Percentiles rank a stretch among this genome's conserved stretches.
Conservation (phyloP, 129 eudicot species). For the Calendula officinalis region DNA sequence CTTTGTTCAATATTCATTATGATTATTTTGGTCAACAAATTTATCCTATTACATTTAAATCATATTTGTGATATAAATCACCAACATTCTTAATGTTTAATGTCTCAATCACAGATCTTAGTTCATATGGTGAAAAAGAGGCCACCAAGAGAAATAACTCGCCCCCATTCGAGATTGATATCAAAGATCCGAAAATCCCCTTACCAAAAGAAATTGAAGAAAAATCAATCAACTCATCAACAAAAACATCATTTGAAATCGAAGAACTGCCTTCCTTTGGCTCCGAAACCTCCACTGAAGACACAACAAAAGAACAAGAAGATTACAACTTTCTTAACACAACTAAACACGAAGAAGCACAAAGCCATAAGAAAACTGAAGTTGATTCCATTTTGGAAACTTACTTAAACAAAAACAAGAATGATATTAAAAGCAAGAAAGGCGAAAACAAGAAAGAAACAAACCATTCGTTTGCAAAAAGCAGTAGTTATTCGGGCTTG, state of each 20-base stretch:
- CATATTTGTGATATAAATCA: too few relatives aligned
- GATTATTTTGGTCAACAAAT: too few relatives aligned
- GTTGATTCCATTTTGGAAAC: slow-evolving; percentile 25
- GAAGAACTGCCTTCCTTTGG: slow-evolving; percentile 46
- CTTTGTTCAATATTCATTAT: too few relatives aligned
- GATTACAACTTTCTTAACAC: slow-evolving; percentile 24
- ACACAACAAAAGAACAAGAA: slow-evolving; percentile 38
- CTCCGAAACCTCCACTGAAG: slow-evolving; percentile 51
- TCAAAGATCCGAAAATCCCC: slow-evolving; percentile 16
- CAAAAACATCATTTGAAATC: slow-evolving; percentile 44
- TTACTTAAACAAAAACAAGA: slow-evolving; percentile 25
- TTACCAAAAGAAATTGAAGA: slow-evolving; percentile 20
- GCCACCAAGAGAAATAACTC: slow-evolving; percentile 23
- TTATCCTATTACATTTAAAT: too few relatives aligned
- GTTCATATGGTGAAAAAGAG: slow-evolving; percentile 27
- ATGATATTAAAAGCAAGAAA: slow-evolving; percentile 32
- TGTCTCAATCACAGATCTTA: slow-evolving; percentile 21
- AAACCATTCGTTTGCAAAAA: slow-evolving; percentile 34
- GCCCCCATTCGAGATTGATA: slow-evolving; percentile 22
- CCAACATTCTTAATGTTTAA: neutral
- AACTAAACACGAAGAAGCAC: slow-evolving; percentile 31
- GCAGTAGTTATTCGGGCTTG: slow-evolving; percentile 39
- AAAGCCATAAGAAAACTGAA: slow-evolving; percentile 25
- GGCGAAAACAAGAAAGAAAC: slow-evolving; percentile 19
- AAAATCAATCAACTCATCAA: slow-evolving; percentile 28